These are phyloP conservation scores for Cladophialophora psammophila DNA, from an alignment of 2,329 filamentous ascomycete species.

Conservation along the genomic window DNA sequence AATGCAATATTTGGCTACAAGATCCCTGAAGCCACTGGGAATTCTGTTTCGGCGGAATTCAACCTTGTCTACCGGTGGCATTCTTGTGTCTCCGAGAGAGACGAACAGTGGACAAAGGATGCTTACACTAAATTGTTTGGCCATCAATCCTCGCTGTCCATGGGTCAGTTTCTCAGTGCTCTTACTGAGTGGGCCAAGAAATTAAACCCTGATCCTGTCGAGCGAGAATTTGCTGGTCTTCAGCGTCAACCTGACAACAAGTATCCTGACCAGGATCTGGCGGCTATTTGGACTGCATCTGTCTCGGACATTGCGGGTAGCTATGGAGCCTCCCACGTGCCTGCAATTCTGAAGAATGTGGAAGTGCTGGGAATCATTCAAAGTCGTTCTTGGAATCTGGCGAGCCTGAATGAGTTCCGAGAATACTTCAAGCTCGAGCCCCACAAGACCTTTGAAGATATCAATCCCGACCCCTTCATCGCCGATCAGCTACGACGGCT, in stretches of 20 bases:
- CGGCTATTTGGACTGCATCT: slow-evolving; percentile 62
- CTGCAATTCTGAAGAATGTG: slow-evolving; percentile 65
- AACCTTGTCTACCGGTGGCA: slow-evolving; percentile 73
- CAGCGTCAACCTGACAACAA: slow-evolving; percentile 58
- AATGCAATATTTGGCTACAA: slow-evolving; percentile 55
- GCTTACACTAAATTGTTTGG: slow-evolving; percentile 59
- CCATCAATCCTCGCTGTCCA: slow-evolving; percentile 47
- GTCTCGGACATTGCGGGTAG: slow-evolving; percentile 68
- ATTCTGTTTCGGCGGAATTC: slow-evolving; percentile 73
- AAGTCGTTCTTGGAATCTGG: slow-evolving; percentile 67
- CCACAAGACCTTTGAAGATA: slow-evolving; percentile 60
- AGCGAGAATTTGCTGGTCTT: slow-evolving; percentile 59
- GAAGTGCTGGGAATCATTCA: slow-evolving; percentile 70
- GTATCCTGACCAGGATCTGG: slow-evolving; percentile 66
- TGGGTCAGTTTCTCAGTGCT: slow-evolving; percentile 50
- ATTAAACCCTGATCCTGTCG: slow-evolving; percentile 54
- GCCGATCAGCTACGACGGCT: slow-evolving; percentile 54
- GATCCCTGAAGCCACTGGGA: slow-evolving; percentile 65
- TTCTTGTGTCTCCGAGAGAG: slow-evolving; percentile 65
- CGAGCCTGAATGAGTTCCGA: slow-evolving; percentile 65
- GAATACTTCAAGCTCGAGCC: slow-evolving; percentile 60
- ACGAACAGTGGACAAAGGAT: slow-evolving; percentile 68
- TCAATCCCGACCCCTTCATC: slow-evolving; percentile 60
- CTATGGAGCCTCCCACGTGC: slow-evolving; percentile 67
- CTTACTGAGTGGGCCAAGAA: slow-evolving; percentile 52